These are phyloP conservation scores for Geotrichum phurueaensis DNA, from an alignment of 1,139 yeast species.

Conservation along the genomic window DNA sequence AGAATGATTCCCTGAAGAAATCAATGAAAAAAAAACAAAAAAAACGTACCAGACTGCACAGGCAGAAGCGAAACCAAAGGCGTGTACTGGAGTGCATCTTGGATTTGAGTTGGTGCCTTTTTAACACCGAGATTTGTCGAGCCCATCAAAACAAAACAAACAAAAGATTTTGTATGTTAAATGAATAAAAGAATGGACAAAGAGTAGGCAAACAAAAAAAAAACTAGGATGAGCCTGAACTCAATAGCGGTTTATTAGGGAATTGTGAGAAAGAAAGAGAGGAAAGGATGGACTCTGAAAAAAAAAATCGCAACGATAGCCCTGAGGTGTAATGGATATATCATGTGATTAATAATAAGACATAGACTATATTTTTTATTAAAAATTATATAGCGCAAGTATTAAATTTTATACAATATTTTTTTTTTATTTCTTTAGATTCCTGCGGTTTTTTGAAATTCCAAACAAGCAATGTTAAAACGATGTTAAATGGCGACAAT, in stretches of 20 bases:
- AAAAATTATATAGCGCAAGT: background rate
- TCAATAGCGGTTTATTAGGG: background rate
- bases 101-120: constrained; percentile 15
- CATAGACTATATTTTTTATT: no score
- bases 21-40: background rate
- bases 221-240: background rate
- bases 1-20: background rate
- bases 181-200: background rate
- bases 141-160: constrained; percentile 1
- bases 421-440: background rate
- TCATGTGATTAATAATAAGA: background rate
- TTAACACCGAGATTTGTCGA: constrained; percentile 7
- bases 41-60: constrained; percentile 16
- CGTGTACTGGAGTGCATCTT: constrained; percentile 19
- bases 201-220: background rate
- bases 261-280: background rate
- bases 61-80: constrained; percentile 18
- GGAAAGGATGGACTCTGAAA: background rate
- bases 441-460: background rate
- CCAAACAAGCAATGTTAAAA: background rate
- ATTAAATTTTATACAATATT: background rate
- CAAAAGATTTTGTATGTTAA: no score
- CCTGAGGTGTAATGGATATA: background rate
- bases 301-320: background rate
- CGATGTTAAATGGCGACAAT: no score